A percentile compares a stretch with the other conserved stretches of the same genome.
phyloP scores from a whole-genome alignment of 169 alveolate species.

The Theileria luwenshuni region DNA sequence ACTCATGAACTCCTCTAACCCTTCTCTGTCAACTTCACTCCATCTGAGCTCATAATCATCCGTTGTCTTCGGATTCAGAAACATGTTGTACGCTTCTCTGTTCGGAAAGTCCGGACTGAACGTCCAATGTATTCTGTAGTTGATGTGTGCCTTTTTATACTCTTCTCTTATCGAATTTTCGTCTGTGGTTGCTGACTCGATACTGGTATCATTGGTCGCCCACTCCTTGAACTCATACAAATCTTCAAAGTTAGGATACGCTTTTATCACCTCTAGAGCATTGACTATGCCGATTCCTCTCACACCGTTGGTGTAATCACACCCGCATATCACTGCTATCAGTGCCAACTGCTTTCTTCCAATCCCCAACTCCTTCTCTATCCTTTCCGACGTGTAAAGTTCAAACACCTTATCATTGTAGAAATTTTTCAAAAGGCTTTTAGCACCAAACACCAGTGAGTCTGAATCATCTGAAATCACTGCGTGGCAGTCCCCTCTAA shows the following conservation, averaged over 20 bases:
- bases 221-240: slow-evolving; percentile 78
- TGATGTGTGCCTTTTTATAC: slow-evolving; percentile 71
- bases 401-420: slow-evolving; percentile 86
- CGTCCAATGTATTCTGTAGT: slow-evolving; percentile 75
- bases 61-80: slow-evolving; percentile 69
- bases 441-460: slow-evolving; percentile 90
- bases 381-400: slow-evolving; percentile 79
- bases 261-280: slow-evolving; percentile 90
- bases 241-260: slow-evolving; percentile 85
- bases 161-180: slow-evolving; percentile 56
- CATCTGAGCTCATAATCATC: slow-evolving; percentile 38
- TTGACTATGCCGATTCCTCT: slow-evolving; percentile 94
- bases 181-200: slow-evolving; percentile 49
- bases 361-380: slow-evolving; percentile 80
- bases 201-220: slow-evolving; percentile 76
- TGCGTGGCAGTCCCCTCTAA: slow-evolving; percentile 82
- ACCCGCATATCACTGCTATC: slow-evolving; percentile 91
- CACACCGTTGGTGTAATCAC: slow-evolving; percentile 95
- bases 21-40: slow-evolving; percentile 28
- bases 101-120: slow-evolving; percentile 76
- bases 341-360: slow-evolving; percentile 83
- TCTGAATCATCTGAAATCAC: slow-evolving; percentile 94
- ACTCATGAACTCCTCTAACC: slow-evolving; percentile 33
- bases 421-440: slow-evolving; percentile 85
- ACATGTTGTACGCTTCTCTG: slow-evolving; percentile 75